Conservation (phyloP, 2,329 filamentous ascomycete species). For the Talaromyces sp. region DNA sequence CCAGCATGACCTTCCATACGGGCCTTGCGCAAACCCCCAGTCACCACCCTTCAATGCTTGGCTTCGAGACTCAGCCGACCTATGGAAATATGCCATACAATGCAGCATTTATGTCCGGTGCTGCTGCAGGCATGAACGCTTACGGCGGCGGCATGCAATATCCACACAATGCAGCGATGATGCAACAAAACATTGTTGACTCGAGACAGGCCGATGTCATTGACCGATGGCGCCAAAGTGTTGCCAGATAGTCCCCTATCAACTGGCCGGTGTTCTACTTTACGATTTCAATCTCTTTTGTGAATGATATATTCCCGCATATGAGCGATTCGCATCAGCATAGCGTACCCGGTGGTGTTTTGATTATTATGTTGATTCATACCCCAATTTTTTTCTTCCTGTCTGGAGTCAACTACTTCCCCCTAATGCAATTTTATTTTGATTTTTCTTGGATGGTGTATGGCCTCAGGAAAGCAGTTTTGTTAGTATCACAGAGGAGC, state of each 20-base stretch:
- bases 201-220: conserved; percentile 54
- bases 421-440: neutral
- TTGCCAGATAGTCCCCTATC: conserved; percentile 20
- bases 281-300: conserved; percentile 12
- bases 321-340: conserved; percentile 13
- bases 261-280: neutral
- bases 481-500: neutral
- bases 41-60: conserved; percentile 19
- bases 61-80: conserved; percentile 22
- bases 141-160: conserved; percentile 25
- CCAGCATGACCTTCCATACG: conserved; percentile 22
- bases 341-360: conserved; percentile 14
- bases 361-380: conserved; percentile 2
- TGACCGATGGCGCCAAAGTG: conserved; percentile 56
- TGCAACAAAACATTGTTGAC: conserved; percentile 41
- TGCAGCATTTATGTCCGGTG: conserved; percentile 18
- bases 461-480: neutral
- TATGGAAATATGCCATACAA: conserved; percentile 17
- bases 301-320: conserved; percentile 8
- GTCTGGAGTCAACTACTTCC: neutral
- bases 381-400: neutral
- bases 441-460: neutral
- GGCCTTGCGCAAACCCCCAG: conserved; percentile 12
- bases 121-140: conserved; percentile 23
- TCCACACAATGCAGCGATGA: conserved; percentile 18